Conservation (phyloP, 2,329 filamentous ascomycete genomes). For the Aspergillus ochraceus region DNA sequence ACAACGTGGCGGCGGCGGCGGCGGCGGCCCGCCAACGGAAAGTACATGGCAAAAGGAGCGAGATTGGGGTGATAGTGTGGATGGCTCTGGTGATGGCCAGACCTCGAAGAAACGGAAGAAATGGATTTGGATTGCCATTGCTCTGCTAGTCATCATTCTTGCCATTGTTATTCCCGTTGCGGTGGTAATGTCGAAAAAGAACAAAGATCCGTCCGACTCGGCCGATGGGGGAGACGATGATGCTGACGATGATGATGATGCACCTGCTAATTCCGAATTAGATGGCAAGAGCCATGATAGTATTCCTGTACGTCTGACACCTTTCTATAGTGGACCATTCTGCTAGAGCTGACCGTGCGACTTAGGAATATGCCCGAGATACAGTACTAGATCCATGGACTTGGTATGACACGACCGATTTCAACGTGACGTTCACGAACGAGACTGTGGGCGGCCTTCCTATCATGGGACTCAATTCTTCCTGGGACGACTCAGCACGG, state of each 20-base stretch:
- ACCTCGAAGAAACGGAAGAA: slow-evolving; percentile 43
- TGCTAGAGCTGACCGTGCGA: slow-evolving; percentile 12
- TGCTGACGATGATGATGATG: slow-evolving; percentile 15
- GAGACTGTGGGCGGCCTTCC: slow-evolving; percentile 82
- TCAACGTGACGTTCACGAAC: slow-evolving; percentile 92
- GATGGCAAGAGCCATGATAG: slow-evolving; percentile 54
- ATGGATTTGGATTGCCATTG: slow-evolving; percentile 56
- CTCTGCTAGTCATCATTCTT: slow-evolving; percentile 55
- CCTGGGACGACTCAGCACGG: slow-evolving; percentile 79
- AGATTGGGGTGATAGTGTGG: slow-evolving; percentile 34
- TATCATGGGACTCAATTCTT: slow-evolving; percentile 81
- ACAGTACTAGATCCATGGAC: slow-evolving; percentile 84
- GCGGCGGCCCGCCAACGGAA: slow-evolving; percentile 35
- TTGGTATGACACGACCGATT: slow-evolving; percentile 86
- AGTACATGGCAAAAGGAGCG: slow-evolving; percentile 53
- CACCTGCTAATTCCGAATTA: slow-evolving; percentile 49
- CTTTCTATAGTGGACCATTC: not conserved
- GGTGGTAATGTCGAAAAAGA: slow-evolving; percentile 66
- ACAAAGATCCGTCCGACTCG: slow-evolving; percentile 34
- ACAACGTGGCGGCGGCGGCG: slow-evolving; percentile 38
- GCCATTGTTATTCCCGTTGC: slow-evolving; percentile 69
- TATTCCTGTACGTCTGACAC: slow-evolving; percentile 54
- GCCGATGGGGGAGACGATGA: slow-evolving; percentile 23
- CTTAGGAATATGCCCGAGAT: slow-evolving; percentile 60
- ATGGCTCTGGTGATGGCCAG: slow-evolving; percentile 10